Evolutionary conservation across 768 basidiomycete species (phyloP), one percentile per base, ranked within the genome.

Genomic region (Xerocomellus chrysenteron): DNA sequence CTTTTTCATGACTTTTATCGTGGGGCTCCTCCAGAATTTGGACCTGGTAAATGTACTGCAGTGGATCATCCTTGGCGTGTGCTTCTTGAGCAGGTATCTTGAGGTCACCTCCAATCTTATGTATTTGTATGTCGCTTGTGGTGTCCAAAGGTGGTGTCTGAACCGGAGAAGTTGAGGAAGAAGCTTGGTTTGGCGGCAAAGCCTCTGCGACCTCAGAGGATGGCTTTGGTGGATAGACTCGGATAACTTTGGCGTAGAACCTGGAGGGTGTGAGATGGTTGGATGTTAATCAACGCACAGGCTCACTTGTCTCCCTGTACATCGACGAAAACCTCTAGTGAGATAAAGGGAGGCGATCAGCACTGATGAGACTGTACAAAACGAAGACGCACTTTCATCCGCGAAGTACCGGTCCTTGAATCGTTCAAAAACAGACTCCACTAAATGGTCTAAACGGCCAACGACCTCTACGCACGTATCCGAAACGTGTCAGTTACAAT

Each of bases 361-460:
- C 51, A 50, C 32, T 36, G 54, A 60, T 47, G 40, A 49, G 32
- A 59, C 36, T 26, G 9, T 36, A 44, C 35, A 44, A 54, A 52
- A 42, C 54, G 54, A 51, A 44, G 55, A 84, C 94, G 57, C 66
- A 95, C 94, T 88, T 75, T 99, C 97, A 63, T 85, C 87, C 42
- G 82, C 76, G 73, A 94, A 98, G 74, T 94, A 99, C 32, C 97
- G 84, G 75, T 98, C 91, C 66, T 94, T 94, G 81, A 94, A 98
- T 51, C 97, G 88, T 60, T 98, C 95, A 66, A 86, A 97, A 39
- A 98, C 91, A 48, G 89, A 87, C 71, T 99, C 97, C 17, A 96
- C 94, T 19, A 99, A 80, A 66, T 91, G 90, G 75, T 99, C 96
- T 52, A 98, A 78, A 56, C 97, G 88, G 46, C 97, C 96, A 74